Percentiles rank a stretch among this genome's conserved stretches.
phyloP scores from a whole-genome alignment of 2,329 filamentous ascomycete species.

The Stagonosporopsis chrysanthemi region DNA sequence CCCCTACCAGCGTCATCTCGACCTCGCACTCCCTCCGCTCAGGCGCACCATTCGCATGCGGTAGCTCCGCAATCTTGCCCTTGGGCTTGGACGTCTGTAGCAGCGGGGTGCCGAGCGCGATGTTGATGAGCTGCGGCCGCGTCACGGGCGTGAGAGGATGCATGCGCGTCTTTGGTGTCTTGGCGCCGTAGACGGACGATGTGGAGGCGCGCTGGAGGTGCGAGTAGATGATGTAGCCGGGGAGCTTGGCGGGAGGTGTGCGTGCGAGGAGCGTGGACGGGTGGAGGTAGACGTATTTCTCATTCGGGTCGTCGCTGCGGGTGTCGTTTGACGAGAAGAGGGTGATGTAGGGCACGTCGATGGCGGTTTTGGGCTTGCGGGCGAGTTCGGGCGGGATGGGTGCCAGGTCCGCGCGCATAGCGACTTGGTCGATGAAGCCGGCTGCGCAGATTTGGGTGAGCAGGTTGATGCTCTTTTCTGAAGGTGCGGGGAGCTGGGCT shows the following conservation, averaged over 20 bases:
- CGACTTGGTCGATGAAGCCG: constrained; percentile 93
- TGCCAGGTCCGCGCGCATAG: constrained; percentile 87
- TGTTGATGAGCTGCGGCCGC: constrained; percentile 74
- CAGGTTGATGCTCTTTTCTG: constrained; percentile 72
- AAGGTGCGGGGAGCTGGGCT: constrained; percentile 64
- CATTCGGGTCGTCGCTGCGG: constrained; percentile 56
- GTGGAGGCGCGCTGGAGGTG: constrained; percentile 76
- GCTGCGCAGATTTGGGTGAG: constrained; percentile 91
- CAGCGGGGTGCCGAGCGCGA: constrained; percentile 86
- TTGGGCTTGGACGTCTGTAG: constrained; percentile 88
- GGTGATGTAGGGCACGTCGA: constrained; percentile 90
- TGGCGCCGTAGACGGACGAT: constrained; percentile 47
- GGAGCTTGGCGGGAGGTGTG: constrained; percentile 65
- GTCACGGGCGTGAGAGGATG: constrained; percentile 83
- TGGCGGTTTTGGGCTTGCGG: constrained; percentile 80
- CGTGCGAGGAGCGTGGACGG: constrained; percentile 79
- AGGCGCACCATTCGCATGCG: constrained; percentile 46
- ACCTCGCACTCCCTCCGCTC: constrained; percentile 80
- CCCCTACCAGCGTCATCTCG: constrained; percentile 76
- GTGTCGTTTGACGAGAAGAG: constrained; percentile 71
- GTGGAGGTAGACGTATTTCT: constrained; percentile 83
- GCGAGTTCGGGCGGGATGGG: constrained; percentile 64
- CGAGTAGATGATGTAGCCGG: constrained; percentile 86
- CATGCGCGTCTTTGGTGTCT: constrained; percentile 75
- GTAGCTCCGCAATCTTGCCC: constrained; percentile 72